Conservation (phyloP, 805 yeast species). For the Saccharomycopsis sp. region DNA sequence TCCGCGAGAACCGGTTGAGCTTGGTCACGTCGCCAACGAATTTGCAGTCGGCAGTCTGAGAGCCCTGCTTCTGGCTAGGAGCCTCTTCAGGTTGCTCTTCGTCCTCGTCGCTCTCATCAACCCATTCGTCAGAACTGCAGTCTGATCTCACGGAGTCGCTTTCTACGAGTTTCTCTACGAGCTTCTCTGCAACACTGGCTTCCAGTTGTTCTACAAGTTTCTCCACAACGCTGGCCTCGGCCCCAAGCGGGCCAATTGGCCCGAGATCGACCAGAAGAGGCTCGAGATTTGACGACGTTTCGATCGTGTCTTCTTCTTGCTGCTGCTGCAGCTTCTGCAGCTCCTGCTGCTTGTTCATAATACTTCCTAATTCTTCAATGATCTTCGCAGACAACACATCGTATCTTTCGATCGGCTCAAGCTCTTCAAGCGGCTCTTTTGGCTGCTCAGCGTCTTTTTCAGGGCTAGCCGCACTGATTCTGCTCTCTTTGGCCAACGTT, state of each 20-base stretch:
- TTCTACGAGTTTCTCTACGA: neutral
- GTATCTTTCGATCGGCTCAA: constrained; percentile 21
- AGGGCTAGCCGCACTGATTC: neutral
- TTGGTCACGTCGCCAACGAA: constrained; percentile 4
- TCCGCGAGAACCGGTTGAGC: constrained; percentile 5
- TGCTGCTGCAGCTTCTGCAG: constrained; percentile 8
- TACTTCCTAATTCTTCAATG: constrained; percentile 57
- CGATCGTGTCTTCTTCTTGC: neutral
- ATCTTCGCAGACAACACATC: constrained; percentile 68
- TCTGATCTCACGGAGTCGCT: neutral
- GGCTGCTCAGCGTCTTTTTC: neutral
- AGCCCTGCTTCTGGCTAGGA: neutral
- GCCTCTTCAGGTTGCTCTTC: neutral
- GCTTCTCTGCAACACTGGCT: neutral
- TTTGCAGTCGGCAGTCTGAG: neutral
- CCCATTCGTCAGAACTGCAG: neutral
- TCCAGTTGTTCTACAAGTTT: too few species aligned
- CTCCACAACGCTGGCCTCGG: too few species aligned
- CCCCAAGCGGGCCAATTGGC: too few species aligned
- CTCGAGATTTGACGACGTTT: neutral
- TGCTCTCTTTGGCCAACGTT: neutral
- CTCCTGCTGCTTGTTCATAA: constrained; percentile 36
- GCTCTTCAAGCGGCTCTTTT: neutral
- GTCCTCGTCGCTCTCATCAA: constrained; percentile 1
- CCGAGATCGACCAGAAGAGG: too few species aligned